Base-by-base conservation (phyloP, 768 basidiomycete genomes). In the Russula lepida region DNA sequence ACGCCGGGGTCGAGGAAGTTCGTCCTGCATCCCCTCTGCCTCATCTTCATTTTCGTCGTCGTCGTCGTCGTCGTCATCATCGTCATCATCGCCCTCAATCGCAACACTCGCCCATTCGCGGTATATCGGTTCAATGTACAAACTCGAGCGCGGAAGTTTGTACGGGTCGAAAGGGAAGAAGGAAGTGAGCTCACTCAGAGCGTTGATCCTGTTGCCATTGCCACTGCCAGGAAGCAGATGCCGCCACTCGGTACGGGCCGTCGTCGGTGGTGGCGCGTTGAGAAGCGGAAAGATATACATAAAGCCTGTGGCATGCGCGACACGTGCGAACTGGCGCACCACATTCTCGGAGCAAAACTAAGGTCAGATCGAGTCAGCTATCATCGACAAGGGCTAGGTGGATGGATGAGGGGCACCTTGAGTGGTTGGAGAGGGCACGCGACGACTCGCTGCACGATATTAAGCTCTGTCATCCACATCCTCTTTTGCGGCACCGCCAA, bases 91-190 rank as follows among this genome's bases (percentile, higher is more conserved):
- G 19, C 84, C 82, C 8, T 75, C 79, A 25, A 82, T 77, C 4
- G 89, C 86, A 4, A 95, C 93, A 33, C 83, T 76, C 19, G 84
- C 77, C 95, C 95, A 99, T 62, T 95, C 91, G 48, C 94, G 79
- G 69, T 98, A 99, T 28, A 97, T 81, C 9, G 77, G 78, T 56
- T 91, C 84, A 57, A 99, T 88, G 68, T 85, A 97, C 23, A 73
- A 71, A 32, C 81, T 77, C 39, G 92, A 93, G 59, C 84, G 80
- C 0, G 92, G 88, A 5, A 99, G 83, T 61, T 86, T 89, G 76
- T 92, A 98, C 2, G 97, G 97, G 72, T 99, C 97, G 71, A 99
- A 99, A 0, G 97, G 97, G 78, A 99, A 99, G 77, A 98, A 98
- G 12, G 86, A 84, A 69, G 92, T 93, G 58, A 98, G 78, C 62